phyloP scores from a whole-genome alignment of 441 rosid species.

The Populus hybrid region DNA sequence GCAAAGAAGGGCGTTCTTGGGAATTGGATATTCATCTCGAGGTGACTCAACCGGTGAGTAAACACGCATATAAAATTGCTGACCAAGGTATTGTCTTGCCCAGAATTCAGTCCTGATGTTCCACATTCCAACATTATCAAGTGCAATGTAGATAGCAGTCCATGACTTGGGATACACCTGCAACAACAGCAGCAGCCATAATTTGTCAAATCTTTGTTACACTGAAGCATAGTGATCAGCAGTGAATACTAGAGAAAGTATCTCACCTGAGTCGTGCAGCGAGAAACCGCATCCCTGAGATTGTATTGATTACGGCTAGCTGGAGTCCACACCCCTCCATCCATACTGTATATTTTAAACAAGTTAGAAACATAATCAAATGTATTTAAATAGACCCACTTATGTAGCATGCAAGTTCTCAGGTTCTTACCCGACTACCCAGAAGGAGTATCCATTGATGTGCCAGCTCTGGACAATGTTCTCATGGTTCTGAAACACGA shows the following conservation, averaged over 20 bases:
- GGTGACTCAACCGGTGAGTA: constrained; percentile 54
- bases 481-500: constrained; percentile 71
- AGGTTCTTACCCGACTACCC: constrained; percentile 75
- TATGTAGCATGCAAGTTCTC: neutral
- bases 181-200: neutral
- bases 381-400: neutral
- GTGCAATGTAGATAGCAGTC: constrained; percentile 78
- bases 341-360: constrained; percentile 55
- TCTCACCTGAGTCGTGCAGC: constrained; percentile 67
- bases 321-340: constrained; percentile 70
- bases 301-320: constrained; percentile 64
- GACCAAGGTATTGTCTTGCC: constrained; percentile 92
- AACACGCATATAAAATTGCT: constrained; percentile 80
- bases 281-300: constrained; percentile 78
- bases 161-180: constrained; percentile 93
- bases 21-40: constrained; percentile 81
- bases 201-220: neutral
- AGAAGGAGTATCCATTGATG: constrained; percentile 73
- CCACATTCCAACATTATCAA: constrained; percentile 98
- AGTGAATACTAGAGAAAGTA: neutral
- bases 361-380: neutral
- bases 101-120: constrained; percentile 77
- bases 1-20: constrained; percentile 73
- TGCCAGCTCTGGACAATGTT: constrained; percentile 74
- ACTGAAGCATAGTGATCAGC: neutral